Conservation (phyloP, 352 stramenopile genomes). For the Globisporangium abappressorium region DNA sequence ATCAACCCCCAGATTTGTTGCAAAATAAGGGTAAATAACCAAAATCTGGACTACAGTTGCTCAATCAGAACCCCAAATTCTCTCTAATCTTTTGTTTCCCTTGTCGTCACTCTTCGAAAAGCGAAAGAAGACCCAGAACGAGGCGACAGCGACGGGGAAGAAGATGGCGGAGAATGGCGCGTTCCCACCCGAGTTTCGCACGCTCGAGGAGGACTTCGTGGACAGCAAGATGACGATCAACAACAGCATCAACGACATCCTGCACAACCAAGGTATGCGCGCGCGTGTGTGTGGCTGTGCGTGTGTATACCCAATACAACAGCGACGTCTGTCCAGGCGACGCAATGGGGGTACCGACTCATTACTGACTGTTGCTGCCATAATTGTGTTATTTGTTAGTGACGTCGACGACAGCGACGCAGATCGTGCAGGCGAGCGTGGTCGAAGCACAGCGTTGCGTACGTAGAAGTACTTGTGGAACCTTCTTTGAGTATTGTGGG, state of each 20-base stretch:
- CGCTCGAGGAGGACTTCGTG: constrained; percentile 77
- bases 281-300: neutral
- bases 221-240: constrained; percentile 83
- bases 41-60: neutral
- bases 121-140: neutral
- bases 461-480: constrained; percentile 12
- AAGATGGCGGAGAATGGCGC: constrained; percentile 28
- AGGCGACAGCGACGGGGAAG: neutral
- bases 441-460: constrained; percentile 76
- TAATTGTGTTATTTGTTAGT: constrained; percentile 12
- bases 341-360: neutral
- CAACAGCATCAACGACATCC: constrained; percentile 67
- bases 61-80: neutral
- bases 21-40: neutral
- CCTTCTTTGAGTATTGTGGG: neutral
- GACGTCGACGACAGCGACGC: constrained; percentile 35
- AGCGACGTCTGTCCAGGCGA: neutral
- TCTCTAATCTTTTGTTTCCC: neutral
- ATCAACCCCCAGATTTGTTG: neutral
- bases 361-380: neutral
- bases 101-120: neutral
- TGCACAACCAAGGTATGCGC: constrained; percentile 36
- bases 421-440: constrained; percentile 57
- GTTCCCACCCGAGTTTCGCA: constrained; percentile 58
- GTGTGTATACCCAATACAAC: neutral